These are phyloP conservation scores for Prunus armeniaca DNA, from an alignment of 306 rosid species.

Conservation along the genomic window DNA sequence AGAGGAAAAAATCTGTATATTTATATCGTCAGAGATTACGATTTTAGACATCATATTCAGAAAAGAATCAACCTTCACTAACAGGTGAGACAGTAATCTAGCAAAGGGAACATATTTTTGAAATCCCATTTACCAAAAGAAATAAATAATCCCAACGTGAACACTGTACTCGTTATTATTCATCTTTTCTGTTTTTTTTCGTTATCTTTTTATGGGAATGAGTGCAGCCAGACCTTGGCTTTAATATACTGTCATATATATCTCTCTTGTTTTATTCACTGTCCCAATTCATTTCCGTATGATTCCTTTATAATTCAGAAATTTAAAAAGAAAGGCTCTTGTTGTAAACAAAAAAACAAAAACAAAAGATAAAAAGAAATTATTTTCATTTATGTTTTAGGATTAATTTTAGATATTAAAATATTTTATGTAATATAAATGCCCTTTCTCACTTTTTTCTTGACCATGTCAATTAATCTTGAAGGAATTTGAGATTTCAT, in stretches of 20 bases:
- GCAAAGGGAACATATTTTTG: neutral
- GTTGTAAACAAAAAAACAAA: neutral
- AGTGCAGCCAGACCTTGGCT: neutral
- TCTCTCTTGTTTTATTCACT: neutral
- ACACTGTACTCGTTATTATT: neutral
- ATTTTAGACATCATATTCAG: too few species aligned
- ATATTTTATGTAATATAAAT: too few species aligned
- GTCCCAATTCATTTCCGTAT: neutral
- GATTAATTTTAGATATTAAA: too few species aligned
- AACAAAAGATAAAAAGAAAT: neutral
- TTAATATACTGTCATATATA: neutral
- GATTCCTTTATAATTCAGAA: neutral
- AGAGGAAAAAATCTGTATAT: too few species aligned
- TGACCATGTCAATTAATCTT: too few species aligned
- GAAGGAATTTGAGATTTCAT: too few species aligned
- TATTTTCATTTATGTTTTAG: too few species aligned
- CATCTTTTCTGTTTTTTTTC: neutral
- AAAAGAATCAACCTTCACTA: too few species aligned
- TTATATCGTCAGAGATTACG: too few species aligned
- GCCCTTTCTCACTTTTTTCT: too few species aligned
- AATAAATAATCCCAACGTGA: slow-evolving; percentile 15
- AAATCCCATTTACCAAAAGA: neutral
- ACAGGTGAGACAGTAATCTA: neutral
- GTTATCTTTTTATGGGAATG: neutral
- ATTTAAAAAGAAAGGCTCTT: neutral